phyloP scores from a whole-genome alignment of 225 moss, liverwort and hornwort genomes.

The Sphagnum tenellum region DNA sequence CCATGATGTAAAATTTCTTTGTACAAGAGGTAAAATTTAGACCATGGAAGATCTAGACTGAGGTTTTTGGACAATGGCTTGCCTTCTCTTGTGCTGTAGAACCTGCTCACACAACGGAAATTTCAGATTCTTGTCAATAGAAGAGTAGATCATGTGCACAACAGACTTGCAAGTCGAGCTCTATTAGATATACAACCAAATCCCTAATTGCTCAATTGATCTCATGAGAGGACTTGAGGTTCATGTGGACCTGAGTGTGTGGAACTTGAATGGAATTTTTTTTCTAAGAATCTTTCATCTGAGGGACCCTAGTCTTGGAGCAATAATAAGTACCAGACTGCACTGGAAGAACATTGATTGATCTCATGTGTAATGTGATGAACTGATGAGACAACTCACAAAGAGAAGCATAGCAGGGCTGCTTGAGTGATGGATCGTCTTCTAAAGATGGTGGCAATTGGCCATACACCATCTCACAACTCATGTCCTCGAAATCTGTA shows the following conservation, averaged over 20 bases:
- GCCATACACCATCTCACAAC: slow-evolving; percentile 83
- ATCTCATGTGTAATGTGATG: neutral
- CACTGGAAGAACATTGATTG: no score
- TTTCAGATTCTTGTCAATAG: neutral
- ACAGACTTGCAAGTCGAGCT: neutral
- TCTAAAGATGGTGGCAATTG: slow-evolving; percentile 45
- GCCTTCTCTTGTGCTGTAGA: slow-evolving; percentile 34
- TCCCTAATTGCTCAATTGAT: no score
- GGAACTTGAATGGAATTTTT: no score
- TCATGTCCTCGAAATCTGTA: slow-evolving; percentile 93
- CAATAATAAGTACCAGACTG: neutral
- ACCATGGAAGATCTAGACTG: neutral
- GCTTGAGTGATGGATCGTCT: slow-evolving; percentile 64
- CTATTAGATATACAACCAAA: no score
- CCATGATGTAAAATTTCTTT: no score
- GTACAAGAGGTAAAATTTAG: no score
- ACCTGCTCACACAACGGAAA: neutral
- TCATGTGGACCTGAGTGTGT: no score
- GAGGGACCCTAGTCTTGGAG: neutral
- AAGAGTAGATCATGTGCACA: neutral
- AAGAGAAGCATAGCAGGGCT: slow-evolving; percentile 63
- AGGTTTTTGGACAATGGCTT: slow-evolving; percentile 16
- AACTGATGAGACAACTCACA: slow-evolving; percentile 32
- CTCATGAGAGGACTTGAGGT: no score
- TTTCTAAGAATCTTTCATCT: neutral